Evolutionary conservation across 2,329 filamentous ascomycete genomes (phyloP), one percentile per base, ranked within the genome.

Genomic region (Colletotrichum eremochloae): DNA sequence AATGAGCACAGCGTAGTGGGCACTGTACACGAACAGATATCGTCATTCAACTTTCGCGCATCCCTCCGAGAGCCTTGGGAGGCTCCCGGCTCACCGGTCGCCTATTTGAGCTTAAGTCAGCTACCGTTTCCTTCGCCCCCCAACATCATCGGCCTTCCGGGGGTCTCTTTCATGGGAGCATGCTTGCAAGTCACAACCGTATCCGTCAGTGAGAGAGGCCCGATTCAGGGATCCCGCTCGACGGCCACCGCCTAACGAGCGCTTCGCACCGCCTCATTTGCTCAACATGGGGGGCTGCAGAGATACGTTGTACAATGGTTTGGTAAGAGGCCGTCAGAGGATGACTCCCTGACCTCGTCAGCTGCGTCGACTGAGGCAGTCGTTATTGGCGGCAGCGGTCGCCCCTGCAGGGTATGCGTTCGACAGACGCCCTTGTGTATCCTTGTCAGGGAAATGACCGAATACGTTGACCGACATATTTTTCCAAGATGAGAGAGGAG

Each of bases 31-130:
- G 46, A 11, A 36, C 29, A 44, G 20, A 15, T 46, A 57, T 46
- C 44, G 62, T 63, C 68, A 68, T 68, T 53, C 56, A 44, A 57
- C 50, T 36, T 20, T 57, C 42, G 66, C 14, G 29, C 44, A 31
- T 58, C 50, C 40, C 18, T 68, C 40, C 50, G 15, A 33, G 40
- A 46, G 44, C 33, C 46, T 65, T 44, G 67, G 70, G 55, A 53
- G 38, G 57, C 55, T 71, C 57, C 67, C 58, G 55, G 42, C 68
- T 73, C 71, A 73, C 71, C 71, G 71, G 63, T 73, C 66, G 62
- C 71, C 68, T 50, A 53, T 63, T 73, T 60, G 61, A 73, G 71
- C 71, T 63, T 71, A 73, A 73, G 50, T 44, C 63, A 61, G 55
- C 70, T 55, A 65, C 66, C 55, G 60, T 70, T 44, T 69, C 66